Conservation (phyloP, 768 basidiomycete species). For the Rubroboletus satanas region DNA sequence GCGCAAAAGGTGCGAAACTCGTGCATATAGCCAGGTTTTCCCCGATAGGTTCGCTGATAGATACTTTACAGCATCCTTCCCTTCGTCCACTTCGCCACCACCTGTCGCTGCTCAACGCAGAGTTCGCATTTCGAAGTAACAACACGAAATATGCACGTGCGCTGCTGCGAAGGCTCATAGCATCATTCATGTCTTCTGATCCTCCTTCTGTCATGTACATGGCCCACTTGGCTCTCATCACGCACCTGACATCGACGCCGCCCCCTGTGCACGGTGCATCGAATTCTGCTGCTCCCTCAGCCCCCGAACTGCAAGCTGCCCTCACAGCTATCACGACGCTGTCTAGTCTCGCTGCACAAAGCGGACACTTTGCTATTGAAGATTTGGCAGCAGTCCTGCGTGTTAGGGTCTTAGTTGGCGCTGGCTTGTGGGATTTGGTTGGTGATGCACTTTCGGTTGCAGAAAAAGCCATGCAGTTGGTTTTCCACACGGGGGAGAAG, state of each 20-base stretch:
- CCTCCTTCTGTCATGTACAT: slow-evolving; percentile 52
- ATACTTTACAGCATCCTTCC: slow-evolving; percentile 51
- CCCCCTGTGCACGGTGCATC: not conserved
- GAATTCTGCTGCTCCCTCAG: not conserved
- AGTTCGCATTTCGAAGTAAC: slow-evolving; percentile 43
- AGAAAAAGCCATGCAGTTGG: slow-evolving; percentile 49
- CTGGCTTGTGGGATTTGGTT: slow-evolving; percentile 53
- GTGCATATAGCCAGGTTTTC: slow-evolving; percentile 5
- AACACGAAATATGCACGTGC: slow-evolving; percentile 59
- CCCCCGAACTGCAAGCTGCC: slow-evolving; percentile 28
- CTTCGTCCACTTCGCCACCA: slow-evolving; percentile 57
- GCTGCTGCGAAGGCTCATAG: slow-evolving; percentile 51
- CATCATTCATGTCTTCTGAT: slow-evolving; percentile 43
- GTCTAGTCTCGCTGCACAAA: slow-evolving; percentile 27
- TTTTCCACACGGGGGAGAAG: slow-evolving; percentile 19
- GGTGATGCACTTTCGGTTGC: slow-evolving; percentile 43
- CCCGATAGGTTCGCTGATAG: slow-evolving; percentile 2
- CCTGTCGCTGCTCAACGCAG: slow-evolving; percentile 59
- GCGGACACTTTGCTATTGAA: slow-evolving; percentile 41
- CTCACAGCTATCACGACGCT: slow-evolving; percentile 34
- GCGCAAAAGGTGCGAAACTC: slow-evolving; percentile 51
- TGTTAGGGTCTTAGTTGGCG: slow-evolving; percentile 51
- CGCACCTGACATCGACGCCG: slow-evolving; percentile 34
- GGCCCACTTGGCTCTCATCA: slow-evolving; percentile 54
- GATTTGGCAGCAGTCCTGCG: slow-evolving; percentile 54